These are phyloP conservation scores for Dictyostelium purpureum DNA, from an alignment of 78 protist species.

Conservation along the genomic window DNA sequence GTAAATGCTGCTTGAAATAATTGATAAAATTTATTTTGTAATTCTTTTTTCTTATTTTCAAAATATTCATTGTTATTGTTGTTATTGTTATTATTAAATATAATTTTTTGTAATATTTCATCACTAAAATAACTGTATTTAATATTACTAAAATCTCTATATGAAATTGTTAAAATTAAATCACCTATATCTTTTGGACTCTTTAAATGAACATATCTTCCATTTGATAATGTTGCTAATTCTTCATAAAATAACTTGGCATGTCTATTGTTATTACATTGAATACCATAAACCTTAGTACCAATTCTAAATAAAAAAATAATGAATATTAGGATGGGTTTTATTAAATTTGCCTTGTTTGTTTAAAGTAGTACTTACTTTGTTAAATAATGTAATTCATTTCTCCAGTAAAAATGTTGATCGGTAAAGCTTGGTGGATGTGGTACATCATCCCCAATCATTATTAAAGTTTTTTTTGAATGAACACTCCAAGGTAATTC, in stretches of 20 bases:
- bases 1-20: neutral
- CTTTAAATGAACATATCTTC: conserved; percentile 49
- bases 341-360: neutral
- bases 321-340: neutral
- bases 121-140: too few species aligned
- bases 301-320: conserved; percentile 17
- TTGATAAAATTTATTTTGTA: neutral
- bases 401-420: conserved; percentile 77
- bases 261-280: conserved; percentile 45
- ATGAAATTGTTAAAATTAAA: conserved; percentile 12
- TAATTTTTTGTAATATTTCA: too few species aligned
- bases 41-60: neutral
- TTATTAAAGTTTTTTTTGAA: conserved; percentile 38
- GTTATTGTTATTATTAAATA: neutral
- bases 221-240: conserved; percentile 63
- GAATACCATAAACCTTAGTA: conserved; percentile 68
- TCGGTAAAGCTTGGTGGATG: conserved; percentile 79
- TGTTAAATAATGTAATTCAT: conserved; percentile 47
- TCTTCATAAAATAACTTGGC: conserved; percentile 81
- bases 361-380: conserved; percentile 3
- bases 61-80: neutral
- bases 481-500: conserved; percentile 69
- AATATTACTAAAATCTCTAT: conserved; percentile 4
- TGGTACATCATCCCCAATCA: conserved; percentile 84
- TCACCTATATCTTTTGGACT: conserved; percentile 22